Percentiles rank a stretch among this genome's conserved stretches.
Conservation (phyloP, 345 rosid genomes). For the Microthlaspi erraticum region DNA sequence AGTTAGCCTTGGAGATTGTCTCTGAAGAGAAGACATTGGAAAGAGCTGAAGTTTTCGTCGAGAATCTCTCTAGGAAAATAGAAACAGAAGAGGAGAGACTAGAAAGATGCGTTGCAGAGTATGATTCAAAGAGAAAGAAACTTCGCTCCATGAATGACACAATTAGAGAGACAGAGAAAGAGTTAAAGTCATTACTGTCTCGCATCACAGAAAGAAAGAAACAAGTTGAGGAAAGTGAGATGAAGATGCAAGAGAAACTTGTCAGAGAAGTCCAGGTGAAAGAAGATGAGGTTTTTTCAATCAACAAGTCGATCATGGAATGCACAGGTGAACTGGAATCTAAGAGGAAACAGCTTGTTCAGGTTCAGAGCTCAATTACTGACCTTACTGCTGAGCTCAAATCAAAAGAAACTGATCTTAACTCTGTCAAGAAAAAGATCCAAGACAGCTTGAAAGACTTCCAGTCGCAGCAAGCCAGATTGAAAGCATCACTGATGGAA, state of each 20-base stretch:
- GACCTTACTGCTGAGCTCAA: constrained; percentile 36
- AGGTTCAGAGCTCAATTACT: constrained; percentile 32
- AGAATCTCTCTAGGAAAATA: constrained; percentile 32
- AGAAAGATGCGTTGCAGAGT: neutral
- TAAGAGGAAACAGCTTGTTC: constrained; percentile 15
- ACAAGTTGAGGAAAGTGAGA: constrained; percentile 39
- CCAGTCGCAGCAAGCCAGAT: constrained; percentile 16
- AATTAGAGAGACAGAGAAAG: constrained; percentile 27
- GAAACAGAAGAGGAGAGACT: constrained; percentile 24
- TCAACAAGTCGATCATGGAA: constrained; percentile 25
- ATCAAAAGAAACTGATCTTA: constrained; percentile 37
- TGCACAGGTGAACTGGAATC: constrained; percentile 17
- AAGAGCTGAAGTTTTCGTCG: constrained; percentile 31
- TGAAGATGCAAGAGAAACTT: constrained; percentile 40
- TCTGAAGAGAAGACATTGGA: constrained; percentile 39
- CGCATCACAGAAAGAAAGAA: constrained; percentile 21
- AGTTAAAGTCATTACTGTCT: constrained; percentile 30
- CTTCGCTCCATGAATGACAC: constrained; percentile 27
- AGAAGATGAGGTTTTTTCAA: constrained; percentile 32
- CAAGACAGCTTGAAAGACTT: constrained; percentile 32
- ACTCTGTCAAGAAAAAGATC: constrained; percentile 24
- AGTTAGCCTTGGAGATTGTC: constrained; percentile 26
- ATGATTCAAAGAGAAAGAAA: constrained; percentile 35
- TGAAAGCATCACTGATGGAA: constrained; percentile 35
- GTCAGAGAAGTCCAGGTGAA: constrained; percentile 25